Evolutionary conservation across 2,329 filamentous ascomycete genomes (phyloP), one percentile per base, ranked within the genome.

Genomic region (Alternaria infectoria): DNA sequence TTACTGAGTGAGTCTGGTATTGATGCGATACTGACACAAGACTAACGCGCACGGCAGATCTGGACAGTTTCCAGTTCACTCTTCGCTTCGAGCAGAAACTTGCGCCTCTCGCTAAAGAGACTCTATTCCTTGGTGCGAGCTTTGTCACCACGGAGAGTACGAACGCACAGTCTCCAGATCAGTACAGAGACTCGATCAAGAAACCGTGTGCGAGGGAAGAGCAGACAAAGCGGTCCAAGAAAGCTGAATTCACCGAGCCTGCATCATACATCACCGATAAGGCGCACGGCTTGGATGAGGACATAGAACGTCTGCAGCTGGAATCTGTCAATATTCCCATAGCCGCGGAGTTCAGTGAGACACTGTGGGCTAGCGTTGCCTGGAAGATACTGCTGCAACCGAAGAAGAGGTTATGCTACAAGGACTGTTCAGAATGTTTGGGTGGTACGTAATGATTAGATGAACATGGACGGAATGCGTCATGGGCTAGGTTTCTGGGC

Each of bases 1-100:
- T 44, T 65, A 25, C 51, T 56, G 23, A 54, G 62, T 62, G 55
- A 55, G 59, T 6, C 21, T 8, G 13, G 25, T 6, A 19, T 49
- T 25, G 15, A 11, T 9, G n/a, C 15, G 13, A n/a, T 25, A 4
- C 17, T 19, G 6, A 11, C 26, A n/a, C 7, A 8, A 21, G 52
- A n/a, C 59, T 62, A 51, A 58, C 26, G 12, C 12, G n/a, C 17
- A 23, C 1, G 6, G 19, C 8, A 65, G 62, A 49, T 13, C 17
- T 65, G 36, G 32, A 58, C 19, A 54, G 3, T 13, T 57, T 59
- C 21, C 10, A 54, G 3, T 65, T 65, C 45, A 21, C 11, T 10
- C 25, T 65, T 13, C 17, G 43, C 11, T 32, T 32, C 28, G 19
- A 51, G 17, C 49, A 51, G 13, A 32, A 5, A 23, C 17, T 51